Conservation (phyloP, 129 eudicot species). For the Solidago caesia region DNA sequence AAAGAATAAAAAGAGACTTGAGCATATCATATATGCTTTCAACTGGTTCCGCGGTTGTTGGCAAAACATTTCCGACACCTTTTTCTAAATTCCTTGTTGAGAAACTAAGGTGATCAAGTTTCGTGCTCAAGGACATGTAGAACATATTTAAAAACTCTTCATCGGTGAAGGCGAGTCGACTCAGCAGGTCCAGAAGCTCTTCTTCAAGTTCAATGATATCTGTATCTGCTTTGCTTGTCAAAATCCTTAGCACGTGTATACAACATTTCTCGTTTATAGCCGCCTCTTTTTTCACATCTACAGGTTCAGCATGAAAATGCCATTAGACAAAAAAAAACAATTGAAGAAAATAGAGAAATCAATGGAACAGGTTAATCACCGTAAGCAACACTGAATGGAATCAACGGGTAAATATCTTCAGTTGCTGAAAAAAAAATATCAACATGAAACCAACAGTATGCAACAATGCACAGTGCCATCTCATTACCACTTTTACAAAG, state of each 20-base stretch:
- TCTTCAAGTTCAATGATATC: constrained; percentile 61
- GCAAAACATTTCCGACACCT: constrained; percentile 17
- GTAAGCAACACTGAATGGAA: constrained; percentile 35
- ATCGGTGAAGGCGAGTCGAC: constrained; percentile 51
- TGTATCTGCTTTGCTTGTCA: constrained; percentile 47
- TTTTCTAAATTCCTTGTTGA: constrained; percentile 36
- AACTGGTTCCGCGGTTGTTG: constrained; percentile 38
- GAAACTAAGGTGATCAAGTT: constrained; percentile 35
- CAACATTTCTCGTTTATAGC: constrained; percentile 43
- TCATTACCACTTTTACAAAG: neutral
- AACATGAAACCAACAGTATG: constrained; percentile 4
- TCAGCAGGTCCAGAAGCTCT: constrained; percentile 42
- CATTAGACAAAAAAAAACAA: neutral
- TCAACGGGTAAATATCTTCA: constrained; percentile 7
- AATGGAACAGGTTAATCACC: constrained; percentile 36
- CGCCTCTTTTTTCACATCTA: constrained; percentile 56
- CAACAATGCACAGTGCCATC: neutral
- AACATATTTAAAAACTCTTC: constrained; percentile 43
- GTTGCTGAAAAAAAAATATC: constrained; percentile 26
- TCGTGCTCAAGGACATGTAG: constrained; percentile 33
- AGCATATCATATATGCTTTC: constrained; percentile 44
- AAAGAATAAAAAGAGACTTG: constrained; percentile 37
- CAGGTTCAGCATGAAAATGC: constrained; percentile 20
- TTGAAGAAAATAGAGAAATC: neutral
- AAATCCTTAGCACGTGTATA: constrained; percentile 45